These are phyloP conservation scores for Pichia thaimueangensis DNA, from an alignment of 805 yeast species.

Conservation along the genomic window DNA sequence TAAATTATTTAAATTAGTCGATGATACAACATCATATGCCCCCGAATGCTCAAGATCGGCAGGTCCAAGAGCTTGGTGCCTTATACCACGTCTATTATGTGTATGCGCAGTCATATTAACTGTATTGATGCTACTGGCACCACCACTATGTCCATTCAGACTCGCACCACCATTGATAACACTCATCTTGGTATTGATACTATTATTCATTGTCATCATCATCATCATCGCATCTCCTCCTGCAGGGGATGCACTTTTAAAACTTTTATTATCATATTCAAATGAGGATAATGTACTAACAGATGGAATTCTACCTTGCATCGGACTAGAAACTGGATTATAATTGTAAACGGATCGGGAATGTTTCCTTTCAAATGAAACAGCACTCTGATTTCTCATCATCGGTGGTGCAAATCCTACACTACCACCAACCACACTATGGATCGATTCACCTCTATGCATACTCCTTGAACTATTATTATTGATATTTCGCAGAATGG, in stretches of 20 bases:
- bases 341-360: slow-evolving; percentile 11
- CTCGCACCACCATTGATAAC: no score
- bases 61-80: slow-evolving; percentile 8
- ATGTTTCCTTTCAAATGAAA: slow-evolving; percentile 16
- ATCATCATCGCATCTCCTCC: background rate
- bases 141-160: no score
- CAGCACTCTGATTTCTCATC: slow-evolving; percentile 8
- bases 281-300: slow-evolving; percentile 23
- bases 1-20: background rate
- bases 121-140: no score
- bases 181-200: background rate
- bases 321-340: slow-evolving; percentile 6
- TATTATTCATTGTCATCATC: no score
- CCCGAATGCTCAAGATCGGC: background rate
- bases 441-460: background rate
- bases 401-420: background rate
- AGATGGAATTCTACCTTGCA: slow-evolving; percentile 17
- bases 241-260: slow-evolving; percentile 25
- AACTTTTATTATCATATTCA: slow-evolving; percentile 18
- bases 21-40: background rate
- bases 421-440: background rate
- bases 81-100: slow-evolving; percentile 26
- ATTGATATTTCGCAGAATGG: slow-evolving; percentile 3
- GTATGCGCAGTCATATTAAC: no score
- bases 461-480: background rate